Conservation (phyloP, 257 asterid genomes). For the Solanum sparsipilum region DNA sequence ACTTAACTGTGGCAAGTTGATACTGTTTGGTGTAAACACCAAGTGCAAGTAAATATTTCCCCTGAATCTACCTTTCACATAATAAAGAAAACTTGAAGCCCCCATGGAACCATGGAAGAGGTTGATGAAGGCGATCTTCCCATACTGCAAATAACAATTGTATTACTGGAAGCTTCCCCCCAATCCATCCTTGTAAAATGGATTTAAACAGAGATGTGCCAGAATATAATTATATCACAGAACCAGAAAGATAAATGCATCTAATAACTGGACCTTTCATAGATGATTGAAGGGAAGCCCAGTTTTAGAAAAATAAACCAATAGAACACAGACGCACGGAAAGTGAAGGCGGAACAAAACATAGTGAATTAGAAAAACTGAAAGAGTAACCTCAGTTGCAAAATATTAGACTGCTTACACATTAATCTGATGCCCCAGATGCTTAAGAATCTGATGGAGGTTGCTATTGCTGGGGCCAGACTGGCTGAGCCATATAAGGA, state of each 20-base stretch:
- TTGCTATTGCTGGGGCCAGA: slow-evolving; percentile 59
- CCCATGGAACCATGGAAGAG: background rate
- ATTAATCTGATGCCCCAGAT: background rate
- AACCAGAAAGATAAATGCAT: background rate
- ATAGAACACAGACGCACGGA: background rate
- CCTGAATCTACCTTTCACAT: background rate
- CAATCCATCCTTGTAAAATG: background rate
- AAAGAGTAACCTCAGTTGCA: background rate
- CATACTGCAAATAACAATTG: background rate
- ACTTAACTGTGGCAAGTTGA: background rate
- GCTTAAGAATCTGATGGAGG: slow-evolving; percentile 69
- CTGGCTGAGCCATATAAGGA: slow-evolving; percentile 71
- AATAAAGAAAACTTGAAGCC: background rate
- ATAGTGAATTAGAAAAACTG: background rate
- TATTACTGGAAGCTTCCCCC: background rate
- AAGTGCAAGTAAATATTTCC: background rate
- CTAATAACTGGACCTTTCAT: background rate
- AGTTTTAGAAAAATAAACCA: background rate
- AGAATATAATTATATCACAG: background rate
- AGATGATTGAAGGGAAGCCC: background rate
- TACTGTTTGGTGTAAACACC: background rate
- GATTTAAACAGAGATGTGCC: background rate
- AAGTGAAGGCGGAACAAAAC: background rate
- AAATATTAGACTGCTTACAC: background rate
- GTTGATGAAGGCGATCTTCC: background rate